Evolutionary conservation across 331 rosid species (phyloP), one percentile per base, ranked within the genome.

Genomic region (Acacia concinna): DNA sequence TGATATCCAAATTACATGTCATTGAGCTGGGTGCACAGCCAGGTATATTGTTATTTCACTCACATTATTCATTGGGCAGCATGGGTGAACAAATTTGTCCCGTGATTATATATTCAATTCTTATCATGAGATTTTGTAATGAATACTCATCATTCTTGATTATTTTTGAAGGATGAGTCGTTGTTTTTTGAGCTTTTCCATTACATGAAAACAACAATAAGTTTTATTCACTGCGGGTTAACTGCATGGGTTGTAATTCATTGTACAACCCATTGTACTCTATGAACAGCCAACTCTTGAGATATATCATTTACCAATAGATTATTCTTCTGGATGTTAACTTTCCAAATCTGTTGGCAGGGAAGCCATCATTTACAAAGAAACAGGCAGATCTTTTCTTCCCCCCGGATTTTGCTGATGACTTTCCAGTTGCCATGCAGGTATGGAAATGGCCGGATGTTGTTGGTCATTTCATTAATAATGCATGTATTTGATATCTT

Each of bases 21-120:
- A 96, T 96, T 65, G 99, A 96, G 88, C 89, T 96, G 80, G 99
- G 99, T 82, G 99, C 99, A 76, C 99, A 91, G 90, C 97, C 98
- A 91, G 99, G 99, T 96, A 76, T 79, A 18, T 47, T 37, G 74
- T 57, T 59, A 31, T 57, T 32, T 47, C 57, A 41, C 43, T 79
- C 70, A 25, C 73, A n/a, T 65, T 38, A 57, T 84, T 68, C 67
- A 17, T 4, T 64, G 62, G 18, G 59, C 17, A 66, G 47, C 30
- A 66, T 74, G 75, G 62, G 65, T 51, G 47, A 32, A 74, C 51
- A 76, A 66, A 81, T 85, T 30, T 75, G 41, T 64, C 71, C 28
- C 52, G 59, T 54, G 25, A 38, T 28, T 70, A 38, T 27, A 13
- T 71, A 54, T 46, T 28, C 30, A 41, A 51, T 68, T 74, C 60